Conservation (phyloP, 345 rosid species). For the Heritiera fomes region DNA sequence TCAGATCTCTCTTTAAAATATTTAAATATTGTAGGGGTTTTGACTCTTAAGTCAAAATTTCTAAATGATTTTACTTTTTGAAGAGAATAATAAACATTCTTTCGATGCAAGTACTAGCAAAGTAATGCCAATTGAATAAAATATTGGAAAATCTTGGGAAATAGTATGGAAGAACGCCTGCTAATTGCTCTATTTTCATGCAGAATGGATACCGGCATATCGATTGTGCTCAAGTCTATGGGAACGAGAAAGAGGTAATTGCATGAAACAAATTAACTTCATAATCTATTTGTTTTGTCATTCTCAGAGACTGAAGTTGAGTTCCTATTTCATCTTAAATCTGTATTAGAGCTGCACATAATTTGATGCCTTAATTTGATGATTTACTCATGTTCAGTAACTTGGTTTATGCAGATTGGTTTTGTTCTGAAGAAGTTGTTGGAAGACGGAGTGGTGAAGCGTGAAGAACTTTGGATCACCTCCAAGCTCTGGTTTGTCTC, state of each 20-base stretch:
- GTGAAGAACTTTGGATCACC: slow-evolving; percentile 67
- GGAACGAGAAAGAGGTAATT: slow-evolving; percentile 42
- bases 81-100: neutral
- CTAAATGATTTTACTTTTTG: neutral
- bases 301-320: neutral
- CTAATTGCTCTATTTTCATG: neutral
- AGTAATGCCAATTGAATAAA: neutral
- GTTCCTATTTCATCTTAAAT: neutral
- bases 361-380: neutral
- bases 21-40: neutral
- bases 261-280: neutral
- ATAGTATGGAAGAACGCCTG: neutral
- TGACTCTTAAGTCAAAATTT: neutral
- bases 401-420: slow-evolving; percentile 49
- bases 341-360: too few species aligned
- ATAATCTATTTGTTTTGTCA: neutral
- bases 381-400: neutral
- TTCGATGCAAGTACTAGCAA: neutral
- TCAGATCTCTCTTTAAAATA: neutral
- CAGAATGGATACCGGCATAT: slow-evolving; percentile 43
- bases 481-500: slow-evolving; percentile 65
- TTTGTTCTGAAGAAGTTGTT: slow-evolving; percentile 57
- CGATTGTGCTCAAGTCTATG: slow-evolving; percentile 41
- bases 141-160: neutral
- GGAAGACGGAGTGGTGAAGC: slow-evolving; percentile 68